Evolutionary conservation across 2,329 filamentous ascomycete genomes (phyloP).

Genomic region (Fusarium ambrosium): DNA sequence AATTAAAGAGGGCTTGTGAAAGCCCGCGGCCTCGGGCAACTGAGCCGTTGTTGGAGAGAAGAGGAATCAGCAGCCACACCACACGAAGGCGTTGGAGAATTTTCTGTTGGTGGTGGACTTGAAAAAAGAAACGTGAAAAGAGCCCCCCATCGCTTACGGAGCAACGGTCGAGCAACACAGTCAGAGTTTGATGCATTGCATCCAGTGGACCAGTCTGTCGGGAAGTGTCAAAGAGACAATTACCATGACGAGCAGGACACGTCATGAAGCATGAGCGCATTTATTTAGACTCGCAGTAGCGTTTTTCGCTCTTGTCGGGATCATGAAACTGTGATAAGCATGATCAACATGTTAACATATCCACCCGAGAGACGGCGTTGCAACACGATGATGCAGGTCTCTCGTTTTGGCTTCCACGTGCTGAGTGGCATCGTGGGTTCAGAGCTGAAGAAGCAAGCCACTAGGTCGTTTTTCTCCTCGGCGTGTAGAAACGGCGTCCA

Average conservation of each 20-base stretch:
- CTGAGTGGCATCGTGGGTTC: not conserved
- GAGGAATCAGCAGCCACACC: not conserved
- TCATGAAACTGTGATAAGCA: not conserved
- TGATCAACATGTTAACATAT: not conserved
- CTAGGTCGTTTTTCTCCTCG: not conserved
- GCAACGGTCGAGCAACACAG: not conserved
- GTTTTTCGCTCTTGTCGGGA: not conserved
- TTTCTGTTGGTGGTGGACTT: not conserved
- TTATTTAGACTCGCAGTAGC: slow-evolving; percentile 2
- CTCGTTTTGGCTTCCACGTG: not conserved
- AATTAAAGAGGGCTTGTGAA: not conserved
- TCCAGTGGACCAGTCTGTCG: not conserved
- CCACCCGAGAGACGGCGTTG: not conserved
- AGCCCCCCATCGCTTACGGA: not conserved
- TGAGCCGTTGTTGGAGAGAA: not conserved
- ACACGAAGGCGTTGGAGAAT: not conserved
- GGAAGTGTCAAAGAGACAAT: not conserved
- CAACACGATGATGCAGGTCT: not conserved
- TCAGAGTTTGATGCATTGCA: not conserved
- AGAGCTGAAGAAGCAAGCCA: not conserved
- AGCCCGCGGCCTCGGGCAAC: not conserved
- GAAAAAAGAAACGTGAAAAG: not conserved
- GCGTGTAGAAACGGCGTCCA: not conserved
- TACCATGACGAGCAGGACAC: not conserved
- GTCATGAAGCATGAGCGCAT: not conserved